These are phyloP conservation scores for Colletotrichum brevisporum DNA, from an alignment of 2,329 filamentous ascomycete species.

Conservation along the genomic window DNA sequence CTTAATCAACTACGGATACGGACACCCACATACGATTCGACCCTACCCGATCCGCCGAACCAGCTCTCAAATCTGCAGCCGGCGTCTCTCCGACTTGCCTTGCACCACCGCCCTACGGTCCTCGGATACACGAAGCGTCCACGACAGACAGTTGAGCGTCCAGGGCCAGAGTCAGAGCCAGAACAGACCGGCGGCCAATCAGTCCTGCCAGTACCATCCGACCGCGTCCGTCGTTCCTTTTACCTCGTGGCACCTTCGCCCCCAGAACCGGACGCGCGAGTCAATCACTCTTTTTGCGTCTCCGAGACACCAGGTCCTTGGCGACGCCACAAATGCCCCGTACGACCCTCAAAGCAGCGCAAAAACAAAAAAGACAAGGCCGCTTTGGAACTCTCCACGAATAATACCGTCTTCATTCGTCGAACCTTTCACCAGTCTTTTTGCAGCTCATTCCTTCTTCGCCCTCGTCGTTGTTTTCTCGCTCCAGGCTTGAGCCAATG, in stretches of 20 bases:
- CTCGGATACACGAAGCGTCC: no score
- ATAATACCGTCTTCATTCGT: conserved; percentile 4
- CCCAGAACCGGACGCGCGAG: conserved; percentile 33
- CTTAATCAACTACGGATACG: not conserved
- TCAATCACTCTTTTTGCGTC: conserved; percentile 29
- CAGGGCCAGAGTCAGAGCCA: no score
- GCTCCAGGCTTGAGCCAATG: conserved; percentile 29
- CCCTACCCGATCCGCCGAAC: not conserved
- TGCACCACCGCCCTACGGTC: no score
- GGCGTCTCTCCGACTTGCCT: no score
- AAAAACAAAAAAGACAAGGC: conserved; percentile 9
- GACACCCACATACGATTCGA: not conserved
- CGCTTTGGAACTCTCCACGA: conserved; percentile 10
- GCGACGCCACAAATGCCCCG: conserved; percentile 23
- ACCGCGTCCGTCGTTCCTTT: conserved; percentile 34
- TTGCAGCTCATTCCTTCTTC: conserved; percentile 4
- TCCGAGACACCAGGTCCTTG: conserved; percentile 37
- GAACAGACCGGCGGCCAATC: conserved; percentile 14
- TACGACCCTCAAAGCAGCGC: conserved; percentile 13
- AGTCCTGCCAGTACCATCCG: conserved; percentile 17
- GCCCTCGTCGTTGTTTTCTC: conserved; percentile 18
- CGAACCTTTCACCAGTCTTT: not conserved
- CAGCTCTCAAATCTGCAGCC: not conserved
- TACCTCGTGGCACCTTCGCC: conserved; percentile 37
- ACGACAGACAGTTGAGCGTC: no score